Evolutionary conservation across 2,329 filamentous ascomycete species (phyloP).

Genomic region (Cladobotryum mycophilum): DNA sequence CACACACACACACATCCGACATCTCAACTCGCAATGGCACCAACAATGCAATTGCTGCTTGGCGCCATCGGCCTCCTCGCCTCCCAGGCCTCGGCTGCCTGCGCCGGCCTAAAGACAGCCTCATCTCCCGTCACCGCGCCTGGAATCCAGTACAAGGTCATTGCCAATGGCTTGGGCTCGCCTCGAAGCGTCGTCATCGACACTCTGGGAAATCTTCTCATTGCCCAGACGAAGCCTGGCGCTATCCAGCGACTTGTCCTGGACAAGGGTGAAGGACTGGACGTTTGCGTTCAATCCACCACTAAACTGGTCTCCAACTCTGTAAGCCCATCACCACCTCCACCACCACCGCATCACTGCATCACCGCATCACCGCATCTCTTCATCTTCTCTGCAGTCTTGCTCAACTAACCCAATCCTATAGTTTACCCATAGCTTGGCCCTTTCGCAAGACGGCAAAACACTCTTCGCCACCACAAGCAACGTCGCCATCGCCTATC

Average conservation of each 20-base stretch:
- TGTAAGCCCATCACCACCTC: slow-evolving; percentile 18
- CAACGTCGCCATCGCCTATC: slow-evolving; percentile 51
- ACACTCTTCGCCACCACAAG: slow-evolving; percentile 46
- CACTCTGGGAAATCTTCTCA: slow-evolving; percentile 29
- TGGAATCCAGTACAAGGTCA: slow-evolving; percentile 21
- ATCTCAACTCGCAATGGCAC: too few species aligned
- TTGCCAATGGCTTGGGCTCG: slow-evolving; percentile 18
- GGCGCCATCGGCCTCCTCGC: neutral
- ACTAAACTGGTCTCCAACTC: slow-evolving; percentile 21
- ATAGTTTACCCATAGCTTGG: slow-evolving; percentile 45
- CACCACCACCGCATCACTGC: neutral
- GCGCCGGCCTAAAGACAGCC: slow-evolving; percentile 7
- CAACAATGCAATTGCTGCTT: too few species aligned
- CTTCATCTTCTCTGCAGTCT: neutral
- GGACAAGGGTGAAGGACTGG: slow-evolving; percentile 22
- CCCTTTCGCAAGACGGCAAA: slow-evolving; percentile 38
- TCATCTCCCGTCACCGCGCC: slow-evolving; percentile 16
- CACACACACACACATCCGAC: too few species aligned
- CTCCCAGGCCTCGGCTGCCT: slow-evolving; percentile 6
- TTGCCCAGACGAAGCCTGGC: slow-evolving; percentile 23
- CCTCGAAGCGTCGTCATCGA: slow-evolving; percentile 32
- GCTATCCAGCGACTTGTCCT: slow-evolving; percentile 30
- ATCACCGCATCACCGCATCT: neutral
- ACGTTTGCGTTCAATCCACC: slow-evolving; percentile 25
- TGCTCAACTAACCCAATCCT: too few species aligned